A percentile compares a stretch with the other conserved stretches of the same genome.
Evolutionary conservation across 257 asterid species (phyloP).

Genomic region (Linderniella brevidens): DNA sequence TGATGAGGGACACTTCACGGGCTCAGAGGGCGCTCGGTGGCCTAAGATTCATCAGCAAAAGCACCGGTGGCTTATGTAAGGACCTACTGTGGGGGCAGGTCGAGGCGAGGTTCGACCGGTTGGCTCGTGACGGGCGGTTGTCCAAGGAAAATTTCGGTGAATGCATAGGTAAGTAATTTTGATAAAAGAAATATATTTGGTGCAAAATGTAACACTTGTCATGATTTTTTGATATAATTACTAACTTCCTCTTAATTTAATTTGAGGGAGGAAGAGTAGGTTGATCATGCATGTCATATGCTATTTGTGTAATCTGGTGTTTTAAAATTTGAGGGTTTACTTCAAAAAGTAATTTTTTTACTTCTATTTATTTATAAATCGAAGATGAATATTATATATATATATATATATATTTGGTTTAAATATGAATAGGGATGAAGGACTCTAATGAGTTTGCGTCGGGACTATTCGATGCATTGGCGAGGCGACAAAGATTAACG

Average conservation of each 20-base stretch:
- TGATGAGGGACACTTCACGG: slow-evolving; percentile 55
- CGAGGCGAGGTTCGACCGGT: slow-evolving; percentile 43
- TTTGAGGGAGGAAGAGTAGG: no score
- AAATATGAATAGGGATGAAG: slow-evolving; percentile 54
- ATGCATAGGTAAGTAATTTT: slow-evolving; percentile 64
- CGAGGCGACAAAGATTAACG: slow-evolving; percentile 64
- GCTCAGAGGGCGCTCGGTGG: slow-evolving; percentile 86
- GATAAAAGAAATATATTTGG: no score
- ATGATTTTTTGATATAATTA: no score
- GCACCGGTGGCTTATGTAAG: slow-evolving; percentile 23
- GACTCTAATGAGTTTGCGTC: slow-evolving; percentile 82
- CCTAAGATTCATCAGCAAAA: slow-evolving; percentile 59
- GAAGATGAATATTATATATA: slow-evolving; percentile 19
- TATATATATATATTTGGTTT: no score
- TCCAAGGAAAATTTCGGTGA: slow-evolving; percentile 73
- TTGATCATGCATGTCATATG: no score
- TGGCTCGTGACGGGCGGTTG: slow-evolving; percentile 55
- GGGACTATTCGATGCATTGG: slow-evolving; percentile 76
- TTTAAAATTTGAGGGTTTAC: neutral
- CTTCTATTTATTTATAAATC: no score
- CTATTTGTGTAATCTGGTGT: no score
- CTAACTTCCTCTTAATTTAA: no score
- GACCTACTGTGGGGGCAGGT: slow-evolving; percentile 46
- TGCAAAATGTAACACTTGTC: no score
- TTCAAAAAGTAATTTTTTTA: neutral